phyloP scores from a whole-genome alignment of 208 protist genomes.

The Angomonas ambiguus region DNA sequence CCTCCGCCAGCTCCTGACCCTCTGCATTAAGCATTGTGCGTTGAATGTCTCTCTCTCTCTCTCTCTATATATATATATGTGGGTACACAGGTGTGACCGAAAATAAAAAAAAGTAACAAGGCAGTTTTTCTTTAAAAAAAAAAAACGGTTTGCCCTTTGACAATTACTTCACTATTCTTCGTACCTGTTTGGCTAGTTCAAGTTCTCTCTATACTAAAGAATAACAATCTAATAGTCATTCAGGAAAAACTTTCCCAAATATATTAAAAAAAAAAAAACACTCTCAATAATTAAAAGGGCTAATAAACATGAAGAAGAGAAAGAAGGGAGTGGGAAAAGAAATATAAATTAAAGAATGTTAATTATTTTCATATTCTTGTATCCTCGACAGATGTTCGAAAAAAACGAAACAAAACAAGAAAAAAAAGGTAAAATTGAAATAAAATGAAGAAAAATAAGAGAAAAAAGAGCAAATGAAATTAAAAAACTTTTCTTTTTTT shows the following conservation, averaged over 20 bases:
- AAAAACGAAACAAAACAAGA: conserved; percentile 13
- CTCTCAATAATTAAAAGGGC: not conserved
- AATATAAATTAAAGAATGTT: not conserved
- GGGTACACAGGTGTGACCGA: conserved; percentile 1
- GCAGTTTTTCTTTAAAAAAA: too few species aligned
- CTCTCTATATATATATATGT: conserved; percentile 6
- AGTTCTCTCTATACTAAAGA: too few species aligned
- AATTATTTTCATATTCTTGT: conserved; percentile 9
- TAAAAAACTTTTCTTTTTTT: not conserved
- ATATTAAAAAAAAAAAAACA: too few species aligned
- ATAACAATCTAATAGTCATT: too few species aligned
- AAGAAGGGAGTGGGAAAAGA: not conserved
- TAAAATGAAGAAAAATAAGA: conserved; percentile 2
- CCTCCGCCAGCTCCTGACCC: conserved; percentile 29
- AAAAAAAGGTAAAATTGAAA: conserved; percentile 16
- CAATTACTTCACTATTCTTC: too few species aligned
- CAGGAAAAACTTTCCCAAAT: too few species aligned
- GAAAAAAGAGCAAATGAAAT: not conserved
- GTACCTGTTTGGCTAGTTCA: too few species aligned
- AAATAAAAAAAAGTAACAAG: conserved; percentile 6
- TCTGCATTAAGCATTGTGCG: conserved; percentile 29
- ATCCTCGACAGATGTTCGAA: conserved; percentile 9
- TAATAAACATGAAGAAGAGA: not conserved
- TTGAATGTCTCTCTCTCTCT: conserved; percentile 1
- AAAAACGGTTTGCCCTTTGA: too few species aligned